Evolutionary conservation across 2,329 filamentous ascomycete genomes (phyloP).

Genomic region (Penicillium fuscoglaucum): DNA sequence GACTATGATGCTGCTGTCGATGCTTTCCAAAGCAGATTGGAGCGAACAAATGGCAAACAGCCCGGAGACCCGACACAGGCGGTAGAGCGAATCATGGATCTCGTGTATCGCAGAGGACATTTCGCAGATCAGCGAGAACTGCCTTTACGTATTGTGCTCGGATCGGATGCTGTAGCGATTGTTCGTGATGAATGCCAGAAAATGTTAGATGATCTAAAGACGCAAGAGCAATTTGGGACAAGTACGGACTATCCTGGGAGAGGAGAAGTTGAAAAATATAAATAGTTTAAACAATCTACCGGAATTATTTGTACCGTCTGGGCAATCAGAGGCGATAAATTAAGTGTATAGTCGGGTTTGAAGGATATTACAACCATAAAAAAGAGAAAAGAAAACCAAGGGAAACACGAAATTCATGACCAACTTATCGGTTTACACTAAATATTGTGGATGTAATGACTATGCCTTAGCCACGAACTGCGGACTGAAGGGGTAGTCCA

Average conservation of each 20-base stretch:
- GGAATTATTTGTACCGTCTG: too few relatives aligned
- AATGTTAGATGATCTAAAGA: not conserved
- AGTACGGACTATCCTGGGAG: not conserved
- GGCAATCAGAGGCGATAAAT: too few relatives aligned
- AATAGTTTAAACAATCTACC: not conserved
- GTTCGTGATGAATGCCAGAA: not conserved
- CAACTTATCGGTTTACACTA: not conserved
- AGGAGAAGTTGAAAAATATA: not conserved
- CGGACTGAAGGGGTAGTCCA: conserved; percentile 29
- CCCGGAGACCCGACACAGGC: conserved; percentile 43
- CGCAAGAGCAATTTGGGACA: not conserved
- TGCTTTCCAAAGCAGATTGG: not conserved
- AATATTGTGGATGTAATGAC: not conserved
- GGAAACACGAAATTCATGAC: not conserved
- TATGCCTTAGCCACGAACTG: not conserved
- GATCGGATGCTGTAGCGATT: not conserved
- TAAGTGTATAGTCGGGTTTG: too few relatives aligned
- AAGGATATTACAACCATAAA: too few relatives aligned
- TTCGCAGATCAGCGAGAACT: not conserved
- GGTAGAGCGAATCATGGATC: not conserved
- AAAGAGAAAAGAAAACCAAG: too few relatives aligned
- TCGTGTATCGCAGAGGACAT: not conserved
- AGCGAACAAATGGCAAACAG: conserved; percentile 35
- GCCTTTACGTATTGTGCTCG: not conserved
- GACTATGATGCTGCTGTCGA: not conserved